Percentiles rank a stretch among this genome's conserved stretches.
Evolutionary conservation across 2,329 filamentous ascomycete species (phyloP).

Genomic region (Herpotrichia juniperi): DNA sequence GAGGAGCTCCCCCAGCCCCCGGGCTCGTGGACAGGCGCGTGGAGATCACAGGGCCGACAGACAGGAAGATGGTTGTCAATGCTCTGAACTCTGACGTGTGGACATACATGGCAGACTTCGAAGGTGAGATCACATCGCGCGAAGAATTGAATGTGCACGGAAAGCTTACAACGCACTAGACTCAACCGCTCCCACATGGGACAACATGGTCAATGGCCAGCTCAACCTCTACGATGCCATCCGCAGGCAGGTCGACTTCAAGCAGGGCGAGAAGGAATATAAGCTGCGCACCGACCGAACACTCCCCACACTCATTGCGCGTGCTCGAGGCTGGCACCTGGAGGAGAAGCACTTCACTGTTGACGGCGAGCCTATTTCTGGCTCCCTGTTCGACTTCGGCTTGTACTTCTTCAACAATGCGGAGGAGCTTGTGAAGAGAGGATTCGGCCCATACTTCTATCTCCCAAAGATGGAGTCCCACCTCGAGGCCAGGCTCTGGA

Average conservation of each 20-base stretch:
- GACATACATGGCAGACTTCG: conserved; percentile 99
- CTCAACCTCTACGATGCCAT: conserved; percentile 97
- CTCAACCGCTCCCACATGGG: conserved; percentile 95
- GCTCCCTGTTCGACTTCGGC: conserved; percentile 93
- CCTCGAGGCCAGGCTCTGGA: conserved; percentile 96
- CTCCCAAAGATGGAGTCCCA: conserved; percentile 98
- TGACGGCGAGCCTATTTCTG: conserved; percentile 93
- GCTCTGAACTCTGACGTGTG: conserved; percentile 94
- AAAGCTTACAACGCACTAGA: conserved; percentile 61
- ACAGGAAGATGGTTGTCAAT: conserved; percentile 99
- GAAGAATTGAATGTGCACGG: background rate
- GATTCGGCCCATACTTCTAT: conserved; percentile 95
- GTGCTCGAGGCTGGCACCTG: conserved; percentile 95
- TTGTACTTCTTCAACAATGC: conserved; percentile 99
- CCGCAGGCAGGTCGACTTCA: conserved; percentile 93
- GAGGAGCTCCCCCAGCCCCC: conserved; percentile 86
- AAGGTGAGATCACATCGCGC: conserved; percentile 65
- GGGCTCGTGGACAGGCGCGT: conserved; percentile 92
- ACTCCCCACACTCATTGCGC: conserved; percentile 89
- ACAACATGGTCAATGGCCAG: conserved; percentile 99
- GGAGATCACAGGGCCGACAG: conserved; percentile 96
- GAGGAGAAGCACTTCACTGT: conserved; percentile 98
- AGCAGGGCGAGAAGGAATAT: conserved; percentile 93
- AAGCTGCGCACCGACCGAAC: conserved; percentile 91
- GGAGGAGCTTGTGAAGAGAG: conserved; percentile 80